Evolutionary conservation across 257 asterid species (phyloP).

Genomic region (Nicotiana tomentosiformis): DNA sequence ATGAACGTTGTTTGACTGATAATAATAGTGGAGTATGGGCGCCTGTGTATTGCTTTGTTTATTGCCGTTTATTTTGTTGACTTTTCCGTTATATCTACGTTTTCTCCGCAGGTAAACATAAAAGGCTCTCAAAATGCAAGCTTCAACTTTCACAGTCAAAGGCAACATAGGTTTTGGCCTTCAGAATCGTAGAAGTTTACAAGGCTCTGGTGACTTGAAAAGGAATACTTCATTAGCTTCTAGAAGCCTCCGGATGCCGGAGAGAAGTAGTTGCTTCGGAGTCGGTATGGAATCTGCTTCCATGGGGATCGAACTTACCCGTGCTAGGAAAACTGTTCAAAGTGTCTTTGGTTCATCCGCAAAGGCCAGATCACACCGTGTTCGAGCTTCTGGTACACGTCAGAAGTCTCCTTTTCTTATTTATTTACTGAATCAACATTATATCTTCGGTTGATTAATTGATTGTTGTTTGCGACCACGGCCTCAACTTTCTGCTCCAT

Average conservation of each 20-base stretch:
- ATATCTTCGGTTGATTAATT: not conserved
- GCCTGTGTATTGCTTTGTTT: constrained; percentile 4
- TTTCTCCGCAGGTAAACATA: constrained; percentile 27
- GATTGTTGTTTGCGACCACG: not conserved
- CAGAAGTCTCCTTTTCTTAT: not conserved
- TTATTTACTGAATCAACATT: not conserved
- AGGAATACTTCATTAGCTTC: constrained; percentile 4
- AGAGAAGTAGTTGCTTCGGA: constrained; percentile 40
- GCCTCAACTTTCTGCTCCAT: not conserved
- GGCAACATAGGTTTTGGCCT: constrained; percentile 31
- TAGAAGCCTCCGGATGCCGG: constrained; percentile 26
- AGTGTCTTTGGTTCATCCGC: constrained; percentile 37
- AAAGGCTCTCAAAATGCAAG: constrained; percentile 43
- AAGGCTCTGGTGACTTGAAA: constrained; percentile 17
- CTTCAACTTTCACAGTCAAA: constrained; percentile 35
- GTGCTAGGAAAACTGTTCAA: constrained; percentile 23
- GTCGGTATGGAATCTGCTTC: constrained; percentile 35
- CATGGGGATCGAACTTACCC: constrained; percentile 35
- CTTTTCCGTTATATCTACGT: constrained; percentile 18
- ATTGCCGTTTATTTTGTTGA: constrained; percentile 20
- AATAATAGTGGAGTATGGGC: not conserved
- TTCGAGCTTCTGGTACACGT: constrained; percentile 59
- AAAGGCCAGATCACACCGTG: constrained; percentile 44
- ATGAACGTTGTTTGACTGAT: not conserved
- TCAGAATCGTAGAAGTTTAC: constrained; percentile 28